Base-by-base conservation (phyloP, 495 filamentous ascomycete species). In the Aspergillus heteromorphus region DNA sequence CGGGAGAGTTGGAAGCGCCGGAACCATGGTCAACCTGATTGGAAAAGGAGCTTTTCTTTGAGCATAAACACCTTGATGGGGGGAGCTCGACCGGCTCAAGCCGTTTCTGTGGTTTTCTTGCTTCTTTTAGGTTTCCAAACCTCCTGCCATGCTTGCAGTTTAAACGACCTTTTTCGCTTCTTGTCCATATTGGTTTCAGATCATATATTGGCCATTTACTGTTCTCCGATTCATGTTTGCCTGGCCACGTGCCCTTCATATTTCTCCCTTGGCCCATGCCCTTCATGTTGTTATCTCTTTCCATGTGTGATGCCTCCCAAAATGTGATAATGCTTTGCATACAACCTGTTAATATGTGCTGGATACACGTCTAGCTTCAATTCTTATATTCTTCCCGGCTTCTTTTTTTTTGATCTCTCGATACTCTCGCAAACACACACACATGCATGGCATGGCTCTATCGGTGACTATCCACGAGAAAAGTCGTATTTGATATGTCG, bases 111-210 rank as follows among this genome's bases (percentile, higher is more conserved):
- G 23, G 23, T 27, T 27, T 7, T 27, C 23, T 27, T 27, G 23
- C 3, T 27, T 27, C 23, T 7, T 27, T 27, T 27, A 3, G 7
- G 23, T 27, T 7, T 27, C 23, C 23, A 27, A 27, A 27, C 7
- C n/a, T n/a, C n/a, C n/a, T n/a, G n/a, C n/a, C 23, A 27, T 3
- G 23, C 23, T 27, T 27, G 23, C 23, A 7, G 23, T 20, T 61
- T 40, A 49, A n/a, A n/a, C 6, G 0, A 40, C 17, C 18, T 55
- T 50, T 57, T 53, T 21, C n/a, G 49, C 51, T 57, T 47, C 57
- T 21, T 57, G 59, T 61, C 31, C n/a, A 57, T 61, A 61, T 61
- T 41, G 19, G 40, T 34, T 49, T 1, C 27, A 53, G 27, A 17
- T 45, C 18, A 53, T 25, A 50, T 60, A 52, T 51, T 59, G 30